These are phyloP conservation scores for Massarina eburnea DNA, from an alignment of 2,329 filamentous ascomycete genomes.

Conservation along the genomic window DNA sequence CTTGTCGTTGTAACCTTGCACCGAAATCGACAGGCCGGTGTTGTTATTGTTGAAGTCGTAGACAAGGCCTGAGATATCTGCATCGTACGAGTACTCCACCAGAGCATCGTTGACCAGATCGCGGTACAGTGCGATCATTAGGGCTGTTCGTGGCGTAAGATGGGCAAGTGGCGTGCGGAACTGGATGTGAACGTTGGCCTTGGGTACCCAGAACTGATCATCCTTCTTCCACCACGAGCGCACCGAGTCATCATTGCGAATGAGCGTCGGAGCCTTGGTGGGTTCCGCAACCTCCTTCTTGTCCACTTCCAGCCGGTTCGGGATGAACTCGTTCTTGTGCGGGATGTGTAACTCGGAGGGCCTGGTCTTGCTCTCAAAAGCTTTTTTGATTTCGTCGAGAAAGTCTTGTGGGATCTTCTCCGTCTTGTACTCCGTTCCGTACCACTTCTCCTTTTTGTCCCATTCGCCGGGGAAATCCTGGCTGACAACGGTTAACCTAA, in stretches of 20 bases:
- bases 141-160: constrained; percentile 73
- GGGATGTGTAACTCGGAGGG: constrained; percentile 78
- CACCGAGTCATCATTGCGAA: constrained; percentile 78
- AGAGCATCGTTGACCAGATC: constrained; percentile 86
- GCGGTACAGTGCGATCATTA: constrained; percentile 78
- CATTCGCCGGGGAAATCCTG: constrained; percentile 81
- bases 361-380: constrained; percentile 62
- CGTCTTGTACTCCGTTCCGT: constrained; percentile 88
- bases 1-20: constrained; percentile 96
- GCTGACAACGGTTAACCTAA: constrained; percentile 80
- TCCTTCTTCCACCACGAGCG: constrained; percentile 98
- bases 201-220: constrained; percentile 97
- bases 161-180: constrained; percentile 78
- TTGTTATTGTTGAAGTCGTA: constrained; percentile 76
- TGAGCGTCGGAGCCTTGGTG: constrained; percentile 71
- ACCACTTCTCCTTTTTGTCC: constrained; percentile 93
- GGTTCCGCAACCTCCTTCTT: constrained; percentile 86
- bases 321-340: constrained; percentile 93
- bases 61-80: constrained; percentile 84
- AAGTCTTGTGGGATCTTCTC: constrained; percentile 79
- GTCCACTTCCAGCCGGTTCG: constrained; percentile 88
- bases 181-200: constrained; percentile 82
- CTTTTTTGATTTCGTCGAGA: constrained; percentile 68
- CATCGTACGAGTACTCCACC: constrained; percentile 93
- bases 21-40: constrained; percentile 73